Percentiles rank a stretch among this genome's conserved stretches.
Evolutionary conservation across 176 grass and related monocot genomes (phyloP).

Genomic region (Calamus simplicifolius): DNA sequence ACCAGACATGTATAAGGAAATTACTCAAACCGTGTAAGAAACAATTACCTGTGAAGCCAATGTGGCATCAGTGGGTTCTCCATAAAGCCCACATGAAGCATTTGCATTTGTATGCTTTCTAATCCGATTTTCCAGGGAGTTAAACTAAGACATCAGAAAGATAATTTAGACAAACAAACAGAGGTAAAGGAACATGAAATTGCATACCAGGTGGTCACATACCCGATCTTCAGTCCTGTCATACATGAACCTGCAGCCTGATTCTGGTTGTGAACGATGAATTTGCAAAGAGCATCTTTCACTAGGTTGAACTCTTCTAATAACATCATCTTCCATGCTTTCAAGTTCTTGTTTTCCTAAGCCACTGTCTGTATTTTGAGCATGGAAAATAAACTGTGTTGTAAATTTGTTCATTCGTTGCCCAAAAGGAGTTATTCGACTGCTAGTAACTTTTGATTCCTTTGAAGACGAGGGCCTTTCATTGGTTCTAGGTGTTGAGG

Average conservation of each 20-base stretch:
- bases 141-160: slow-evolving; percentile 53
- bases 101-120: slow-evolving; percentile 41
- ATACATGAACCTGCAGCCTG: slow-evolving; percentile 87
- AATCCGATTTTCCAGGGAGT: slow-evolving; percentile 72
- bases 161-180: slow-evolving; percentile 17
- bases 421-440: slow-evolving; percentile 72
- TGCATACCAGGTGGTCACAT: slow-evolving; percentile 25
- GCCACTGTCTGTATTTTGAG: slow-evolving; percentile 28
- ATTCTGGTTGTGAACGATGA: slow-evolving; percentile 49
- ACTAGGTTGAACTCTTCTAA: slow-evolving; percentile 56
- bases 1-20: background rate
- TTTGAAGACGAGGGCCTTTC: slow-evolving; percentile 44
- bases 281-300: slow-evolving; percentile 77
- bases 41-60: slow-evolving; percentile 78
- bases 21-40: background rate
- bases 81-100: slow-evolving; percentile 34
- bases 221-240: slow-evolving; percentile 79
- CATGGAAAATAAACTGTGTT: slow-evolving; percentile 49
- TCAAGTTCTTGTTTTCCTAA: slow-evolving; percentile 31
- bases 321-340: slow-evolving; percentile 64
- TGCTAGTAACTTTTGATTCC: slow-evolving; percentile 40
- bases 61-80: slow-evolving; percentile 60
- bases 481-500: slow-evolving; percentile 44
- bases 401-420: slow-evolving; percentile 71
- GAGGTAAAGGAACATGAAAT: slow-evolving; percentile 13